Evolutionary conservation across 495 filamentous ascomycete genomes (phyloP).

Genomic region (Hyaloscypha finlandica): DNA sequence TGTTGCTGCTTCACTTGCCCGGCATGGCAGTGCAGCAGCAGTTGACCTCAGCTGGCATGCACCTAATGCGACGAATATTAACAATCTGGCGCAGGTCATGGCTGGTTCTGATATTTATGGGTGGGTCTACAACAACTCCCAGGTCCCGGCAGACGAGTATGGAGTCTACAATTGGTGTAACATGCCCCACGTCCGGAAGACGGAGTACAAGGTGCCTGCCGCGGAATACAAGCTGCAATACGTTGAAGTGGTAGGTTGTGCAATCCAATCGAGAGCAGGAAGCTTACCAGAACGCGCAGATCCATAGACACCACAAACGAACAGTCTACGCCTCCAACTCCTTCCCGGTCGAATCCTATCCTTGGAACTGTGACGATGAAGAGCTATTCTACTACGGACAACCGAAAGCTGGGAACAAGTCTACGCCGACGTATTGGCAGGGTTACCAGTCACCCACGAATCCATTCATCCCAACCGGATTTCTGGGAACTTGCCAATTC

Average conservation of each 20-base stretch:
- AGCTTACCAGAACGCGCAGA: slow-evolving; percentile 37
- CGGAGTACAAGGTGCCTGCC: slow-evolving; percentile 53
- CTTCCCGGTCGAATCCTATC: slow-evolving; percentile 63
- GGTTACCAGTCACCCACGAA: slow-evolving; percentile 56
- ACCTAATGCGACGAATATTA: slow-evolving; percentile 56
- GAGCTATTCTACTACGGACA: slow-evolving; percentile 62
- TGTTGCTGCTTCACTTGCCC: slow-evolving; percentile 26
- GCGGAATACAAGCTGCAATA: slow-evolving; percentile 59
- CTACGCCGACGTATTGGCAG: slow-evolving; percentile 53
- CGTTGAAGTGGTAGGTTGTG: slow-evolving; percentile 59
- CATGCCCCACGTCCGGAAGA: slow-evolving; percentile 68
- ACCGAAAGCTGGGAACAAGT: slow-evolving; percentile 39
- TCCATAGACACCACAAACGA: slow-evolving; percentile 74
- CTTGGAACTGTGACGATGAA: slow-evolving; percentile 65
- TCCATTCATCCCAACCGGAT: slow-evolving; percentile 58
- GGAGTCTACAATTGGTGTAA: slow-evolving; percentile 74
- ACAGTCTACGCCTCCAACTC: slow-evolving; percentile 69
- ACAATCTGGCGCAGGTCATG: slow-evolving; percentile 54
- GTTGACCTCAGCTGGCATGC: slow-evolving; percentile 58
- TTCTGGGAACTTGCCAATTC: slow-evolving; percentile 67
- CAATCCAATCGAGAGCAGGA: slow-evolving; percentile 12
- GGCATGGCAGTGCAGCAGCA: slow-evolving; percentile 18
- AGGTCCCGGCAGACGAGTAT: slow-evolving; percentile 47
- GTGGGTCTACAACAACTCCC: slow-evolving; percentile 64
- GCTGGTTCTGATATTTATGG: slow-evolving; percentile 56